Percentiles rank a stretch among this genome's conserved stretches.
Conservation (phyloP, 2,329 filamentous ascomycete genomes). For the Waltergamsia citrina region DNA sequence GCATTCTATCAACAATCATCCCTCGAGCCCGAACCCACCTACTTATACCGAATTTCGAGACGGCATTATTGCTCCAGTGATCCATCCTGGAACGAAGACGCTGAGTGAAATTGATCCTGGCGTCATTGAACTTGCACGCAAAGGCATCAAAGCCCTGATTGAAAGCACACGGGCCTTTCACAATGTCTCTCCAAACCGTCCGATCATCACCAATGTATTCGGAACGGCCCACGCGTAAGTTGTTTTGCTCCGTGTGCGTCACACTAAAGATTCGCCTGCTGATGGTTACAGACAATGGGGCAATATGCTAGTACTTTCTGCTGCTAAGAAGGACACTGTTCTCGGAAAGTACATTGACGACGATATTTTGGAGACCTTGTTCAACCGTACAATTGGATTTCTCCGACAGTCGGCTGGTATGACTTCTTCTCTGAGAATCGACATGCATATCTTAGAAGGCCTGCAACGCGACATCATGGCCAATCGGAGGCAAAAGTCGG, state of each 20-base stretch:
- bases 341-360: constrained; percentile 49
- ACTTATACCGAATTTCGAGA: constrained; percentile 23
- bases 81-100: constrained; percentile 24
- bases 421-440: constrained; percentile 64
- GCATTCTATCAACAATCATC: constrained; percentile 14
- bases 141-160: constrained; percentile 66
- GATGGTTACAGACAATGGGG: constrained; percentile 73
- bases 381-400: constrained; percentile 68
- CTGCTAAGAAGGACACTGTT: constrained; percentile 60
- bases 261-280: neutral
- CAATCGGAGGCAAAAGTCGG: too few species aligned
- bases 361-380: constrained; percentile 47
- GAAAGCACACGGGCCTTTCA: constrained; percentile 80
- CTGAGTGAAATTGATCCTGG: constrained; percentile 30
- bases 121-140: constrained; percentile 44
- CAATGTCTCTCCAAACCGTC: constrained; percentile 50
- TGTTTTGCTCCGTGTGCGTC: too few species aligned
- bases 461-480: constrained; percentile 37
- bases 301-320: constrained; percentile 83
- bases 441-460: constrained; percentile 63
- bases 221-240: constrained; percentile 93
- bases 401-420: constrained; percentile 60
- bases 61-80: constrained; percentile 24
- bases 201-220: constrained; percentile 92
- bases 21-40: constrained; percentile 20